Base-by-base conservation (phyloP, 441 rosid species). In the Erodium texanum region DNA sequence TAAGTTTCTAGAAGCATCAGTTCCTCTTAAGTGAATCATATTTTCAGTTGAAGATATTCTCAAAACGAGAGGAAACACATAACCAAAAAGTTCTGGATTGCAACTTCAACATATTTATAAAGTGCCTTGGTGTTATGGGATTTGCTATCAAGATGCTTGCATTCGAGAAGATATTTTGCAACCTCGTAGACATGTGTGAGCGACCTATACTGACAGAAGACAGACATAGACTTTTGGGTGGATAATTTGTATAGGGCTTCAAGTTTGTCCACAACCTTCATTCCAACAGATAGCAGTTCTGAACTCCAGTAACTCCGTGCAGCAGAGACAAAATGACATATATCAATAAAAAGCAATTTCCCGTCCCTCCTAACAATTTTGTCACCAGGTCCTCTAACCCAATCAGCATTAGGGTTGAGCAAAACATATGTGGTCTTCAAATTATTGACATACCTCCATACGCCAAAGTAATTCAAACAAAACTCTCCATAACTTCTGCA, bases 401-500 rank as follows among this genome's bases (percentile, higher is more conserved):
- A 83, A 0, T 70, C 66, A 61, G 82, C 80, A 68, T 77, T 71
- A 32, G 74, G 54, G 64, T 74, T 76, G 72, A 73, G 63, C 38
- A 83, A 66, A 71, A 68, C 24, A 73, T 65, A 85, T 18, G 66
- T 62, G 50, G 70, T 2, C 6, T 43, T 66, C 19, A 32, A 15
- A 70, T 70, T 73, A 34, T 62, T 36, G 22, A 22, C 59, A 11
- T 75, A 77, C 73, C 68, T 80, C 74, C 68, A 48, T n/a, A 82
- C 80, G 0, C 82, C 85, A 24, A 83, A 72, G 78, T 82, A 83
- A 66, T 75, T 76, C 67, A 83, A 66, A 74, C 87, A 85, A 72
- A 85, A 85, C 41, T 83, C 79, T 58, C 67, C 82, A 5, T 27
- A 71, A 12, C 66, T 71, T 66, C 62, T 34, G 1, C 9, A 62